Base-by-base conservation (phyloP, 1,284 basidiomycete genomes). In the Gymnopus androsaceus region DNA sequence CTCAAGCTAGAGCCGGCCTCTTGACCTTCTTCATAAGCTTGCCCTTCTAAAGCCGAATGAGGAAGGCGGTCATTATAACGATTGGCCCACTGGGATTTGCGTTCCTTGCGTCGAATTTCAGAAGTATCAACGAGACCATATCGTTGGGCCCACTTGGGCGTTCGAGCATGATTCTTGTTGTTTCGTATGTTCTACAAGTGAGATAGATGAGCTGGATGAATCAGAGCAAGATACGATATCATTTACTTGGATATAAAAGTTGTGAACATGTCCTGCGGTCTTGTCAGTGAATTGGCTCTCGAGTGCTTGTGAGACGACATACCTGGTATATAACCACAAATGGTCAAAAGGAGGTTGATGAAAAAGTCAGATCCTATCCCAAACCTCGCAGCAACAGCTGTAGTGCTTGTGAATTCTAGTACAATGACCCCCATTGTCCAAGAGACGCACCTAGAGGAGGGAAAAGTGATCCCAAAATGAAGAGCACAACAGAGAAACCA, bases 331-430 rank as follows among this genome's bases (percentile, higher is more conserved):
- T 94, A 97, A 7, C 96, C 96, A 68, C 86, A 89, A 57, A 98
- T 83, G 30, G 94, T 97, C 50, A 96, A 73, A 63, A 98, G 67
- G 17, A 94, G 72, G 71, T 99, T 99, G 66, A 98, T 76, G 82
- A 91, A 95, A 72, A 98, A 96, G 72, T 98, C 96, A 41, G 73
- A 75, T 4, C 94, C 95, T 64, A 98, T 85, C 27, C 96, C 96
- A 73, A 99, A 99, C 56, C 96, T 84, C 27, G 94, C 89, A 30
- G 94, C 92, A 38, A 99, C 94, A 59, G 96, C 96, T 95, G n/a
- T n/a, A n/a, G n/a, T n/a, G n/a, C n/a, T n/a, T n/a, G n/a, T n/a
- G n/a, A n/a, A n/a, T n/a, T n/a, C n/a, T n/a, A n/a, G n/a, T n/a
- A n/a, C n/a, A n/a, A n/a, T n/a, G n/a, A n/a, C n/a, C n/a, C n/a